These are phyloP conservation scores for Plasmodium billcollinsi DNA, from an alignment of 169 alveolate genomes.

Conservation along the genomic window DNA sequence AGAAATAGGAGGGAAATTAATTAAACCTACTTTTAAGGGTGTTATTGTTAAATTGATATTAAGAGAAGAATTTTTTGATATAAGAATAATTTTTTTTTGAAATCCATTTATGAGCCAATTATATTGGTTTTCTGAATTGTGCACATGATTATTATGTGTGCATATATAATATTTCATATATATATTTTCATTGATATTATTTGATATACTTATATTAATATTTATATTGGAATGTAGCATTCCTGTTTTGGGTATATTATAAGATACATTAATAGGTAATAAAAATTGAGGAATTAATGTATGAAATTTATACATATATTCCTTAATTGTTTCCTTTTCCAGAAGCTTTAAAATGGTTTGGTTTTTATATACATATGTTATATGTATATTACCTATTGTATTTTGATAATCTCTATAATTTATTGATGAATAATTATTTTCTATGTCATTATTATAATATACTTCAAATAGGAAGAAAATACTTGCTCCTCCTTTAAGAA, in stretches of 20 bases:
- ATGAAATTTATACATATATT: conserved; percentile 24
- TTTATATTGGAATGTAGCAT: conserved; percentile 38
- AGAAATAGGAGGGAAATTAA: conserved; percentile 58
- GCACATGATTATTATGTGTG: conserved; percentile 18
- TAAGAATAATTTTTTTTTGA: conserved; percentile 42
- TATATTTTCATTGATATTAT: conserved; percentile 51
- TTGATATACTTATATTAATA: conserved; percentile 25
- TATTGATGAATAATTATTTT: conserved; percentile 1
- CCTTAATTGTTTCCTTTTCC: not conserved
- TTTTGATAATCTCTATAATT: conserved; percentile 25
- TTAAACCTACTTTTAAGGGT: conserved; percentile 73
- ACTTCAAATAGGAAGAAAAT: conserved; percentile 64
- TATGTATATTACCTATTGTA: conserved; percentile 26
- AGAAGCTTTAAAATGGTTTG: not conserved
- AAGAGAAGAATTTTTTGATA: conserved; percentile 52
- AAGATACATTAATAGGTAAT: conserved; percentile 46
- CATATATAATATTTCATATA: conserved; percentile 53
- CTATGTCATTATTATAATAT: not conserved
- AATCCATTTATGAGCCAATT: conserved; percentile 74
- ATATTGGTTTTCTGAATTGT: conserved; percentile 8
- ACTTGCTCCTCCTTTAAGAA: conserved; percentile 42
- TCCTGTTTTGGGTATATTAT: conserved; percentile 71
- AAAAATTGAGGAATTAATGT: conserved; percentile 42
- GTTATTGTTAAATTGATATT: conserved; percentile 41
- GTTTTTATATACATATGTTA: conserved; percentile 37